Evolutionary conservation across 1,284 basidiomycete genomes (phyloP).

Genomic region (Phylloporus sp.): DNA sequence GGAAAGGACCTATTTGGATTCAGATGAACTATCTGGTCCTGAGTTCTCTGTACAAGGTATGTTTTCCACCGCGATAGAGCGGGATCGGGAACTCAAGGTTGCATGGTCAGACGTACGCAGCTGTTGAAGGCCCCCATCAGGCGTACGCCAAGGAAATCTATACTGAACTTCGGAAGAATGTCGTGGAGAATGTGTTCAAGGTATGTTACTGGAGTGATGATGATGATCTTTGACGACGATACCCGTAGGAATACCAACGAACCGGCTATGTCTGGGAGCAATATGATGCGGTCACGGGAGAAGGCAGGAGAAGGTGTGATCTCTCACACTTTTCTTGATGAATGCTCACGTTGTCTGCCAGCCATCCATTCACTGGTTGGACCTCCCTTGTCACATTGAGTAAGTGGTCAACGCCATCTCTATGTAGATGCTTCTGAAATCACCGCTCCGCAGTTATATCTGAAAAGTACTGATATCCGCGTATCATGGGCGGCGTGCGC

Average conservation of each 20-base stretch:
- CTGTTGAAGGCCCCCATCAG: constrained; percentile 83
- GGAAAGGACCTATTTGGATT: constrained; percentile 96
- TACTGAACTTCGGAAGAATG: constrained; percentile 77
- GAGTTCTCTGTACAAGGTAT: constrained; percentile 77
- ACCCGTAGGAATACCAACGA: constrained; percentile 82
- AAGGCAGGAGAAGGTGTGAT: constrained; percentile 81
- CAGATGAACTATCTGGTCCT: constrained; percentile 95
- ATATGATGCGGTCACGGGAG: constrained; percentile 85
- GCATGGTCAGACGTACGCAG: constrained; percentile 72
- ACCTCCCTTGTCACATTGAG: constrained; percentile 84
- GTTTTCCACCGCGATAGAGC: constrained; percentile 14
- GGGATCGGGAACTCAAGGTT: constrained; percentile 13
- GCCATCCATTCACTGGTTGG: constrained; percentile 95
- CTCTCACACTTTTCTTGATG: constrained; percentile 9
- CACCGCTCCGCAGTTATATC: constrained; percentile 53
- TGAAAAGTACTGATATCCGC: constrained; percentile 59
- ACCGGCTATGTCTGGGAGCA: constrained; percentile 98
- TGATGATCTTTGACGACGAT: constrained; percentile 20
- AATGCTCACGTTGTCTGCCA: constrained; percentile 41
- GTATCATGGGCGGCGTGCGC: background rate
- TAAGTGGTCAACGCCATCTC: constrained; percentile 48
- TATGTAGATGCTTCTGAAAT: constrained; percentile 16
- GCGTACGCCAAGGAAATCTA: constrained; percentile 81
- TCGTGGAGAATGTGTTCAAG: constrained; percentile 88
- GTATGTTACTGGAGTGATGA: constrained; percentile 45